Percentiles rank a stretch among this genome's conserved stretches.
Evolutionary conservation across 441 rosid species (phyloP).

Genomic region (Gossypium gossypioides): DNA sequence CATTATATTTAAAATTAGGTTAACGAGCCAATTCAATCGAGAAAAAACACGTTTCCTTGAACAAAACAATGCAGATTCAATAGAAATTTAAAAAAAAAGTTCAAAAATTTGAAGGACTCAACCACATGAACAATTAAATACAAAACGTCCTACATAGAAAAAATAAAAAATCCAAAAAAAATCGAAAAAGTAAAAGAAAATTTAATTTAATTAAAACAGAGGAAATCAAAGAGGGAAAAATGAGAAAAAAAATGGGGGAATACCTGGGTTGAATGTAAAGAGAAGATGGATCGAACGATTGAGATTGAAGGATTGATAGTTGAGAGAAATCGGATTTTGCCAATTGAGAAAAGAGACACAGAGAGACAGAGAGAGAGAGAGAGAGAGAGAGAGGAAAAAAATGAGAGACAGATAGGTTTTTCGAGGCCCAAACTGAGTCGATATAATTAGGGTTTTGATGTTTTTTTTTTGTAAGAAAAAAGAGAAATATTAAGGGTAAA

Average conservation of each 20-base stretch:
- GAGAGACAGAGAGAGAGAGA: not conserved
- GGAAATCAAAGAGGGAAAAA: not conserved
- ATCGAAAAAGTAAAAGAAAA: not conserved
- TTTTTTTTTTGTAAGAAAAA: not conserved
- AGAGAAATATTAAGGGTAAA: not conserved
- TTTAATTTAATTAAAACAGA: too few relatives aligned
- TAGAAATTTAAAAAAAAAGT: not conserved
- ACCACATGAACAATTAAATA: not conserved
- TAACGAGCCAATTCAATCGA: not conserved
- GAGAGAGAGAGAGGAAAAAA: not conserved
- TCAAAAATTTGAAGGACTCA: not conserved
- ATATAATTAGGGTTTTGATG: slow-evolving; percentile 36
- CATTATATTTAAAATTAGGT: not conserved
- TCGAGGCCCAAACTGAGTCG: slow-evolving; percentile 39
- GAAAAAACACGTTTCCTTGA: not conserved
- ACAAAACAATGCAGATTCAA: slow-evolving; percentile 2
- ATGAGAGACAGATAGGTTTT: slow-evolving; percentile 15
- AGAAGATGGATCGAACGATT: slow-evolving; percentile 12
- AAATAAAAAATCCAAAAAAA: not conserved
- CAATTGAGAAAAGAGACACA: not conserved
- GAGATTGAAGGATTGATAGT: slow-evolving; percentile 13
- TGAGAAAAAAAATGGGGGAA: not conserved
- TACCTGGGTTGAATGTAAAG: slow-evolving; percentile 12
- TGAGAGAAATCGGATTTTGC: not conserved
- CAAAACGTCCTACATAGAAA: not conserved